A percentile compares a stretch with the other conserved stretches of the same genome.
Conservation (phyloP, 129 eudicot genomes). For the Deinandra increscens region DNA sequence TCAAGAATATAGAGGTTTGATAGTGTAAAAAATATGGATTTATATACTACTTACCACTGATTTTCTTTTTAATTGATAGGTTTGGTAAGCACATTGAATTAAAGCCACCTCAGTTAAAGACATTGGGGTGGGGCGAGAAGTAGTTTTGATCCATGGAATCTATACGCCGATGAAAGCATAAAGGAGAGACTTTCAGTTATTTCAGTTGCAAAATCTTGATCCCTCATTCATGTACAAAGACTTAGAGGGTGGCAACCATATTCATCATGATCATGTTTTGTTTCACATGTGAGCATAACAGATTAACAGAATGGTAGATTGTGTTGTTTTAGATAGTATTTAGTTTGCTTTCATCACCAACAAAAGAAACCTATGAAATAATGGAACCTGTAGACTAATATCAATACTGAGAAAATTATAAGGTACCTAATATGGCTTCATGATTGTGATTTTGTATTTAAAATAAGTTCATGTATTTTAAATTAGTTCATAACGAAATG, state of each 20-base stretch:
- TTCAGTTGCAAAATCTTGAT: not conserved
- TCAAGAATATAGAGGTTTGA: not conserved
- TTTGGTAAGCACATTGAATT: constrained; percentile 79
- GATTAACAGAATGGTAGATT: constrained; percentile 11
- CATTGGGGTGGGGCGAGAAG: constrained; percentile 63
- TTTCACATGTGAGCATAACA: not conserved
- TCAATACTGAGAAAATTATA: not conserved
- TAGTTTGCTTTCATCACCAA: not conserved
- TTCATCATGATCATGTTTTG: constrained; percentile 6
- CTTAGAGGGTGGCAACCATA: not conserved
- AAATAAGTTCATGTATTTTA: not conserved
- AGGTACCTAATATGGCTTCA: not conserved
- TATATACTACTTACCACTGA: not conserved
- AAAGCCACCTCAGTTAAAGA: constrained; percentile 59
- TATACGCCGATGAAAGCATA: constrained; percentile 7
- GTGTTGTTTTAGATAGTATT: constrained; percentile 9
- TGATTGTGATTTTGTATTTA: not conserved
- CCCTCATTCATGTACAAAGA: not conserved
- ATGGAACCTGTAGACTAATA: not conserved
- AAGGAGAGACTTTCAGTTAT: not conserved
- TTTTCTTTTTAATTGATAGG: constrained; percentile 37
- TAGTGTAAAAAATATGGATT: not conserved
- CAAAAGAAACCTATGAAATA: not conserved
- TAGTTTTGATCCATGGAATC: not conserved
- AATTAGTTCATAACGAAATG: not conserved